Percentiles rank a stretch among this genome's conserved stretches.
These are phyloP conservation scores for Knoxia roxburghii DNA, from an alignment of 257 asterid species.

Conservation along the genomic window DNA sequence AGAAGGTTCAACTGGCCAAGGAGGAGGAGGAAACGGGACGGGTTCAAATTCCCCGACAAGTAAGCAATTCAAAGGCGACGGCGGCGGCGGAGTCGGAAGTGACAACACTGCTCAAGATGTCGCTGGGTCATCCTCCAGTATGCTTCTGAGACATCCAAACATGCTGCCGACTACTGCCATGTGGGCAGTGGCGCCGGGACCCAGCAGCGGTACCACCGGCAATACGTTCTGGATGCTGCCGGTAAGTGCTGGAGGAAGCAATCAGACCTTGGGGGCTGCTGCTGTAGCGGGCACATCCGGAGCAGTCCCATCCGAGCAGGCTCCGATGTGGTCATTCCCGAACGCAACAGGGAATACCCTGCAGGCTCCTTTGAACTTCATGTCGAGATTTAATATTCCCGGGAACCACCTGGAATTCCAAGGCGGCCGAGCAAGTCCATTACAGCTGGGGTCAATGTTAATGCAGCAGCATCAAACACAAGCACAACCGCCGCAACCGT, in stretches of 20 bases:
- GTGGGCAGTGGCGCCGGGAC: slow-evolving; percentile 53
- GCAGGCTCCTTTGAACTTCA: slow-evolving; percentile 47
- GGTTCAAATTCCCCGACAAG: slow-evolving; percentile 48
- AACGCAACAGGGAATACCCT: slow-evolving; percentile 23
- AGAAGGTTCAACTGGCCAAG: slow-evolving; percentile 34
- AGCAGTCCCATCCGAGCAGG: slow-evolving; percentile 24
- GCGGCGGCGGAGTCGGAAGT: slow-evolving; percentile 1
- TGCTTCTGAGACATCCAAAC: slow-evolving; percentile 34
- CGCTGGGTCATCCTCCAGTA: slow-evolving; percentile 29
- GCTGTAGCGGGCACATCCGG: slow-evolving; percentile 16
- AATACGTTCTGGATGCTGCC: slow-evolving; percentile 77
- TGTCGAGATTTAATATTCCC: slow-evolving; percentile 51
- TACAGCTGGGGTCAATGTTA: slow-evolving; percentile 44
- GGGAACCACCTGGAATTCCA: slow-evolving; percentile 45
- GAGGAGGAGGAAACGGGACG: slow-evolving; percentile 18
- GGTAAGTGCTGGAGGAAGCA: slow-evolving; percentile 23
- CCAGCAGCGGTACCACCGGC: slow-evolving; percentile 20
- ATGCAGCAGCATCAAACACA: slow-evolving; percentile 37
- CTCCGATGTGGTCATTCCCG: slow-evolving; percentile 65
- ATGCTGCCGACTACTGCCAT: slow-evolving; percentile 47
- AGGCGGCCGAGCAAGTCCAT: slow-evolving; percentile 29
- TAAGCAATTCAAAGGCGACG: slow-evolving; percentile 40
- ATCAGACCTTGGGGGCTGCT: slow-evolving; percentile 9
- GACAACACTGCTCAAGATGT: slow-evolving; percentile 22
- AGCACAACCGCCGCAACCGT: slow-evolving; percentile 34